Conservation (phyloP, 2,329 filamentous ascomycete genomes). For the Herpotrichia juniperi region DNA sequence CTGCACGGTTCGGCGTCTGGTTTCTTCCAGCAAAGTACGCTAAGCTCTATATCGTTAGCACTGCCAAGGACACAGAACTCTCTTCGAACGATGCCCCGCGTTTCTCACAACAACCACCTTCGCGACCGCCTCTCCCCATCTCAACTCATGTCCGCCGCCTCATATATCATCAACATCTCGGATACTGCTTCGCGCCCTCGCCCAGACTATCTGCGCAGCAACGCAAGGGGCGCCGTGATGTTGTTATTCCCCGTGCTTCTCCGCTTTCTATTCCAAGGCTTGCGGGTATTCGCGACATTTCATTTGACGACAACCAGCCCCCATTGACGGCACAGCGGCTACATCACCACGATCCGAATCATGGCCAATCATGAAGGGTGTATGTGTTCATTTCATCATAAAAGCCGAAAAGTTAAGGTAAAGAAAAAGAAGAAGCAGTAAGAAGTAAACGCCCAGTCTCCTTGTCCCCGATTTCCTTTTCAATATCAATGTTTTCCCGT, state of each 20-base stretch:
- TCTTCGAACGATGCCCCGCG: no score
- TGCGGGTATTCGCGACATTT: constrained; percentile 2
- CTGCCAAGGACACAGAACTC: no score
- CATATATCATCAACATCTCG: constrained; percentile 13
- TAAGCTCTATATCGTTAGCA: neutral
- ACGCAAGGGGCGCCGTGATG: constrained; percentile 29
- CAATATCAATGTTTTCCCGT: constrained; percentile 37
- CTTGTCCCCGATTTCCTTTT: constrained; percentile 31
- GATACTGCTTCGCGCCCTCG: constrained; percentile 3
- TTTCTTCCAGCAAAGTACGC: neutral
- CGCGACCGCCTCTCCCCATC: constrained; percentile 11
- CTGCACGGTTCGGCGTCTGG: neutral
- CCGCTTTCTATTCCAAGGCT: constrained; percentile 38
- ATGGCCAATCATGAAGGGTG: constrained; percentile 38
- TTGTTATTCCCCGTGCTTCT: constrained; percentile 40
- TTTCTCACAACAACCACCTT: constrained; percentile 26
- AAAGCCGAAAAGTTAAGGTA: constrained; percentile 32
- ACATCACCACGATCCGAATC: constrained; percentile 33
- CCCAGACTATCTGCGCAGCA: constrained; percentile 13
- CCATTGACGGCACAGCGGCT: constrained; percentile 47
- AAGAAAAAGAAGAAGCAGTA: constrained; percentile 42
- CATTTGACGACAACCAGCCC: constrained; percentile 29
- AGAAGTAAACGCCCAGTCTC: constrained; percentile 41
- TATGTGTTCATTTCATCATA: constrained; percentile 40
- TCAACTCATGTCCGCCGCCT: constrained; percentile 7